Base-by-base conservation (phyloP, 176 grass and related monocot species). In the Avena sativa region DNA sequence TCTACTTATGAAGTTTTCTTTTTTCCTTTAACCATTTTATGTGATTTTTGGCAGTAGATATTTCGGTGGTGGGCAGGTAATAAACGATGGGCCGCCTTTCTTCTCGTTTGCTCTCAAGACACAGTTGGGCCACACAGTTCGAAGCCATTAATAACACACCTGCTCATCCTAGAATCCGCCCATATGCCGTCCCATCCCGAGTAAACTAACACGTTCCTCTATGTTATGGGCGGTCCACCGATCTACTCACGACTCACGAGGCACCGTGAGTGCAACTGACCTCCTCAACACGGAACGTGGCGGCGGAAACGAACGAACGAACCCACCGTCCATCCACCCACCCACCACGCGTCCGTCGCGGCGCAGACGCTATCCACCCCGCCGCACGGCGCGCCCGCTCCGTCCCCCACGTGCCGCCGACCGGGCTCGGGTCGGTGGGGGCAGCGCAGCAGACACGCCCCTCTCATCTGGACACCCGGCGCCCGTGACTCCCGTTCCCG, bases 371-470 rank as follows among this genome's bases (percentile, higher is more conserved):
- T 16, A 36, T 68, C 64, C 64, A 17, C 30, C 32, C 16, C 66
- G 32, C 14, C 66, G 32, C 66, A 9, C 66, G 66, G 16, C 66
- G 38, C 68, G 11, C 19, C 36, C 69, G 9, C 34, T 44, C 68
- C 67, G 67, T 0, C 34, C 34, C 3, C 43, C 71, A 74, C 88
- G 76, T 80, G 82, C 75, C 23, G 12, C 6, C 77, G 57, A 69
- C 72, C 82, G 34, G 7, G 11, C 50, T 38, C 25, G 80, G 80
- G 57, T 32, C 80, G 63, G 80, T 55, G 63, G 16, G 50, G 75
- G 23, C 60, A 26, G 60, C 38, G 38, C 69, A 19, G 61, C 61
- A 8, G 59, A 12, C 21, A 63, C 56, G 56, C 6, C 56, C 56
- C 1, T 9, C 56, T n/a, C 56, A 6, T 9, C 6, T 47, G 12